Evolutionary conservation across 305 asterid genomes (phyloP).

Genomic region (Fraxinus baroniana): DNA sequence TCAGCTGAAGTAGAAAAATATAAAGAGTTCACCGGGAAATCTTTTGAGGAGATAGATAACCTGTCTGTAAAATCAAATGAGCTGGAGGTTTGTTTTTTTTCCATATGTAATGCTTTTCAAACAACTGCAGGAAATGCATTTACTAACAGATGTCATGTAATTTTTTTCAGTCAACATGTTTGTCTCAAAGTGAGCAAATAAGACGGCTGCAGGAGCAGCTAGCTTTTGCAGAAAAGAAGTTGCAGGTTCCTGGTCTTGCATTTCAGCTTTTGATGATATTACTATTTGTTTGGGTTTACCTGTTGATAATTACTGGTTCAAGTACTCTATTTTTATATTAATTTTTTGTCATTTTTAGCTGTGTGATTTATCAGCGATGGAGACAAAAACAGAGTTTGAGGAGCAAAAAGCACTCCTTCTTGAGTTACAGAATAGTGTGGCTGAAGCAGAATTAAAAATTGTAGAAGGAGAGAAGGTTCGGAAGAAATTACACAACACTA

Average conservation of each 20-base stretch:
- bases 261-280: background rate
- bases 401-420: conserved; percentile 46
- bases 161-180: conserved; percentile 59
- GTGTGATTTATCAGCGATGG: conserved; percentile 62
- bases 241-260: conserved; percentile 46
- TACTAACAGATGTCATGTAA: background rate
- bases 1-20: conserved; percentile 52
- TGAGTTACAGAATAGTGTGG: conserved; percentile 61
- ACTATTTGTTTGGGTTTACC: background rate
- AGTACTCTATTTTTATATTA: background rate
- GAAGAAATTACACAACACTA: conserved; percentile 83
- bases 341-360: conserved; percentile 32
- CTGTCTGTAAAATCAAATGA: conserved; percentile 50
- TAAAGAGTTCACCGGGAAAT: conserved; percentile 63
- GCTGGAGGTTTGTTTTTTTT: conserved; percentile 55
- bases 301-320: background rate
- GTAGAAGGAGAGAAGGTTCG: conserved; percentile 82
- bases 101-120: background rate
- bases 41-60: conserved; percentile 47
- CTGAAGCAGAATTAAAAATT: conserved; percentile 72
- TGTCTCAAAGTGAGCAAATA: conserved; percentile 62
- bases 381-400: conserved; percentile 66
- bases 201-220: conserved; percentile 69
- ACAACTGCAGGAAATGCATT: background rate
- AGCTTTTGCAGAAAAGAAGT: conserved; percentile 59